phyloP scores from a whole-genome alignment of 495 filamentous ascomycete genomes.

The Tuber brumale region DNA sequence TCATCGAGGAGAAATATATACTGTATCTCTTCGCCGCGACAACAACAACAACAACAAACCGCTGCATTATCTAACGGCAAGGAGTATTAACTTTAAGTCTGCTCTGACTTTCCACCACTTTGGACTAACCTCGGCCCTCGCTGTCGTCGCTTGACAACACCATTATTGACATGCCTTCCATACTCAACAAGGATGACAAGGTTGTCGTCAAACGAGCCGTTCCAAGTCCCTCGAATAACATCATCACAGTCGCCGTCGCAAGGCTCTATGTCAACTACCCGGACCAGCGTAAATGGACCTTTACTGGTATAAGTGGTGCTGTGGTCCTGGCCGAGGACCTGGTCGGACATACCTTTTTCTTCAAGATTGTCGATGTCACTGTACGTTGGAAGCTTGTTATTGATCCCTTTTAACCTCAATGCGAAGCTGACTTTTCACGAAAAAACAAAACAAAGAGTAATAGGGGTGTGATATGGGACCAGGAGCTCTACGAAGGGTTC shows the following conservation, averaged over 20 bases:
- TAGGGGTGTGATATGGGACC: constrained; percentile 94
- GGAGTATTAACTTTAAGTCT: background rate
- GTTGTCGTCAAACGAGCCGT: constrained; percentile 85
- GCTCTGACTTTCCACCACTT: background rate
- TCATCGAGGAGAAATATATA: constrained; percentile 2
- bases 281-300: constrained; percentile 78
- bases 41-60: background rate
- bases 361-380: constrained; percentile 94
- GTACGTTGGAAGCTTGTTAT: constrained; percentile 51
- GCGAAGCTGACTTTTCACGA: background rate
- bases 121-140: background rate
- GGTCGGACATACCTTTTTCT: constrained; percentile 90
- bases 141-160: background rate
- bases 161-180: constrained; percentile 53
- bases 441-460: constrained; percentile 47
- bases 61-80: background rate
- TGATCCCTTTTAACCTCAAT: constrained; percentile 5
- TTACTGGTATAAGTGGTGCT: constrained; percentile 88
- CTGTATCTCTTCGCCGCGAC: background rate
- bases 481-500: constrained; percentile 93
- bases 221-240: constrained; percentile 89
- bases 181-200: constrained; percentile 84
- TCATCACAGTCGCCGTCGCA: constrained; percentile 85
- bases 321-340: constrained; percentile 89
- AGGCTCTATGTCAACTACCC: constrained; percentile 92